These are phyloP conservation scores for Hymenoscyphus fructigenus DNA, from an alignment of 2,329 filamentous ascomycete genomes.

Conservation along the genomic window DNA sequence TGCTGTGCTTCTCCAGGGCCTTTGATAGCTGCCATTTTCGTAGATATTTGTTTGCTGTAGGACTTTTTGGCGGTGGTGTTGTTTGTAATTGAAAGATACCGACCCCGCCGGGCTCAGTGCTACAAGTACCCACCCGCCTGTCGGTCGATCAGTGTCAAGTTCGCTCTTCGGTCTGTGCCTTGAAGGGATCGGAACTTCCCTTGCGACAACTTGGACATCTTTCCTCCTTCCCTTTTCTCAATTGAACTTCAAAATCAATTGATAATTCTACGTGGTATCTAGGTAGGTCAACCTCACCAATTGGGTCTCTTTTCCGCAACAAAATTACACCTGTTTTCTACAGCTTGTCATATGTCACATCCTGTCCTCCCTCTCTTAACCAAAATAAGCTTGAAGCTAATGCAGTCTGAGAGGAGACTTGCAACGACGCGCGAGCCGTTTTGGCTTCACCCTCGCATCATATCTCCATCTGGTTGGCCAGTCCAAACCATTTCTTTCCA, in stretches of 20 bases:
- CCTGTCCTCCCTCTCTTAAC: not conserved
- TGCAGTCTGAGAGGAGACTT: not conserved
- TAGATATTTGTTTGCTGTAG: not conserved
- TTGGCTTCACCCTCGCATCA: not conserved
- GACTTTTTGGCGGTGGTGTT: not conserved
- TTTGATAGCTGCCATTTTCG: conserved; percentile 45
- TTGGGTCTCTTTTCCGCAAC: not conserved
- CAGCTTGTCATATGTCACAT: not conserved
- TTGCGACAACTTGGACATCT: not conserved
- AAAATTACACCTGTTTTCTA: not conserved
- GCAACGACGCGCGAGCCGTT: not conserved
- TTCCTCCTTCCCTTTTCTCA: not conserved
- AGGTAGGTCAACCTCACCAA: not conserved
- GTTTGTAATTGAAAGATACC: not conserved
- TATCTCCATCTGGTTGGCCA: not conserved
- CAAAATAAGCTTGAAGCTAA: not conserved
- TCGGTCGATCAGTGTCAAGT: not conserved
- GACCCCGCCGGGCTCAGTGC: not conserved
- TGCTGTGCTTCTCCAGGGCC: conserved; percentile 61
- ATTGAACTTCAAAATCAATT: not conserved
- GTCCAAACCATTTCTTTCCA: not conserved
- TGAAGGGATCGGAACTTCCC: not conserved
- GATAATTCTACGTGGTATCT: not conserved
- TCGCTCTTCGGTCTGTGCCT: not conserved
- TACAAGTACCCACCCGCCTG: not conserved